Evolutionary conservation across 495 filamentous ascomycete genomes (phyloP), one percentile per base, ranked within the genome.

Genomic region (Lineolata rhizophorae): DNA sequence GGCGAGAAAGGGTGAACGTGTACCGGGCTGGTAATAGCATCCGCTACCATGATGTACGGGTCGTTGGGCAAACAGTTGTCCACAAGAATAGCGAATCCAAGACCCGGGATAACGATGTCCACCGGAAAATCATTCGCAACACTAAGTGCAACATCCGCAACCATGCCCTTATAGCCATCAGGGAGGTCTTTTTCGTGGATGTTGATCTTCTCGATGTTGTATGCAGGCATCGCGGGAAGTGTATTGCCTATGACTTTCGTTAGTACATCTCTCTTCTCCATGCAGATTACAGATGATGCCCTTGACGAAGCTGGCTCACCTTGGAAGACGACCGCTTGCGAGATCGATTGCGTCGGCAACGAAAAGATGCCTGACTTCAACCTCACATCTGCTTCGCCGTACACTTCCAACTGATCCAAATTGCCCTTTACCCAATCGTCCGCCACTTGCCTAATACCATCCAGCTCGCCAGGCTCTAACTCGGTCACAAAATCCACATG

Each of bases 341-440:
- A 62, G 21, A 97, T 42, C 6, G 50, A 54, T 44, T 90, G 80
- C 19, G 60, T 67, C 25, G 83, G 82, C 6, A 95, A 57, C 32
- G 60, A 52, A 39, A 94, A 56, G 26, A 87, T 55, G 2, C 87
- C 84, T 18, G 79, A 73, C 51, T 73, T 79, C 6, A 94, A 44
- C 18, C 57, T 55, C 17, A 95, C 44, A 30, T 65, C 56, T 19
- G 78, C 69, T 45, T 65, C 73, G 9, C 76, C 84, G 30, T 66
- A 58, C 2, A 95, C 47, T 30, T 60, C 64, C 20, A 95, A 49
- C 30, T 58, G 54, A 1, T 64, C 63, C 30, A 97, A 49, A 32
- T 61, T 67, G 20, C 85, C 84, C 13, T 77, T 67, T 33, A 97
- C 42, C 72, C 80, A 97, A 48, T 92, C 79, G 39, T 81, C 71